A percentile compares a stretch with the other conserved stretches of the same genome.
Conservation (phyloP, 2,329 filamentous ascomycete species). For the Podosphaera aphanis region DNA sequence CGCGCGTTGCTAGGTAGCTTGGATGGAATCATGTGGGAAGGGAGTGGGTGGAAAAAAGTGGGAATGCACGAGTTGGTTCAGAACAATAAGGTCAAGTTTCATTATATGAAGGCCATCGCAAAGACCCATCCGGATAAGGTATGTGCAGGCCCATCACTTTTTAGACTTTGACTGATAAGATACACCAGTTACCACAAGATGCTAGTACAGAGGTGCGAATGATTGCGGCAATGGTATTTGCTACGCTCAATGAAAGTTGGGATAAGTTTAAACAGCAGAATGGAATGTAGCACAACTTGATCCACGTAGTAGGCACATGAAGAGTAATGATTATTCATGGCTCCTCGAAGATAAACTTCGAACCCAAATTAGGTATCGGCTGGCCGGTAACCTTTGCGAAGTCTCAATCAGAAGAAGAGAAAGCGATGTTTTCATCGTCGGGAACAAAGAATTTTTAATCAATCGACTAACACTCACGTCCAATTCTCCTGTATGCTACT, state of each 20-base stretch:
- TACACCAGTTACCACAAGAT: constrained; percentile 33
- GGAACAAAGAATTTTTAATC: no score
- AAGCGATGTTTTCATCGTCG: no score
- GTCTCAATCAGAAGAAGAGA: no score
- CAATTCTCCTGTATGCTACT: no score
- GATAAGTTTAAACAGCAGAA: constrained; percentile 51
- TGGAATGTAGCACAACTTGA: constrained; percentile 23
- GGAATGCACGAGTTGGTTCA: constrained; percentile 82
- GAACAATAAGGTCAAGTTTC: constrained; percentile 85
- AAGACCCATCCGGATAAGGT: constrained; percentile 99
- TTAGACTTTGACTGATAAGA: not conserved
- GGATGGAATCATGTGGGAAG: constrained; percentile 75
- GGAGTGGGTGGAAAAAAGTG: constrained; percentile 89
- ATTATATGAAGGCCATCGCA: constrained; percentile 97
- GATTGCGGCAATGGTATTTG: constrained; percentile 42
- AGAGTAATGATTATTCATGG: not conserved
- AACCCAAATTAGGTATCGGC: not conserved
- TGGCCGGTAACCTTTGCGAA: not conserved
- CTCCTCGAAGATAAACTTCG: not conserved
- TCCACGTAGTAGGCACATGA: not conserved
- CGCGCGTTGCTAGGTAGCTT: constrained; percentile 69
- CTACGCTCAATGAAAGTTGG: constrained; percentile 48
- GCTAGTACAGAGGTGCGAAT: constrained; percentile 41
- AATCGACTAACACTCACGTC: no score
- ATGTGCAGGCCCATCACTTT: constrained; percentile 14